phyloP scores from a whole-genome alignment of 331 rosid species.

The Malus hybrid region DNA sequence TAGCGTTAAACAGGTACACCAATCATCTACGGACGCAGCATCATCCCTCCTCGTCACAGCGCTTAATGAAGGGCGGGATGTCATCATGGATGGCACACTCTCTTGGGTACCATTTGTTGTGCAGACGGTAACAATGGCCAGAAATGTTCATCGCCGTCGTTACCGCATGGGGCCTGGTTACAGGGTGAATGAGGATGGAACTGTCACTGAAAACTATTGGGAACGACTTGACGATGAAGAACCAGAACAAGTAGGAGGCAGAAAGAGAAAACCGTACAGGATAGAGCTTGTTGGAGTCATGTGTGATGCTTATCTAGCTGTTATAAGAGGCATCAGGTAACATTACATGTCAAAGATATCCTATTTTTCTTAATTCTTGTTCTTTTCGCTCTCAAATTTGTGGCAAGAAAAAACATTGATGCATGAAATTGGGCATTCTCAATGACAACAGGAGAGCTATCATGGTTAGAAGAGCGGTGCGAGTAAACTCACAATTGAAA shows the following conservation, averaged over 20 bases:
- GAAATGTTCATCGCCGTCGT: conserved; percentile 91
- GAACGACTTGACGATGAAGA: conserved; percentile 61
- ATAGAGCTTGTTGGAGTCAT: conserved; percentile 92
- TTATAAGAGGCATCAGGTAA: conserved; percentile 85
- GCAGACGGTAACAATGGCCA: conserved; percentile 89
- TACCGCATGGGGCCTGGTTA: conserved; percentile 85
- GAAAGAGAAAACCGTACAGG: conserved; percentile 84
- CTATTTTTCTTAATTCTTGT: not conserved
- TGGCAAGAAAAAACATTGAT: not conserved
- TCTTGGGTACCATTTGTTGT: conserved; percentile 95
- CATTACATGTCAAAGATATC: too few species aligned
- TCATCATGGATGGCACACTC: conserved; percentile 96
- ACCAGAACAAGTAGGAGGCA: conserved; percentile 62
- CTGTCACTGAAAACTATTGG: conserved; percentile 67
- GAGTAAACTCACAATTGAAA: conserved; percentile 75
- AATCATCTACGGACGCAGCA: conserved; percentile 97
- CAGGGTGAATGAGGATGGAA: conserved; percentile 50
- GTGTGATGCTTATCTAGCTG: conserved; percentile 90
- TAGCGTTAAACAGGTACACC: conserved; percentile 57
- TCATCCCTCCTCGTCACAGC: conserved; percentile 93
- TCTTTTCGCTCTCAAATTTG: not conserved
- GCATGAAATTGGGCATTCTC: not conserved
- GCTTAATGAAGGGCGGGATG: conserved; percentile 85
- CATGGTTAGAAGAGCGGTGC: conserved; percentile 84
- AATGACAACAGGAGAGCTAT: conserved; percentile 72